Evolutionary conservation across 192 early-diverging fungal species (phyloP).

Genomic region (Coemansia sp.): DNA sequence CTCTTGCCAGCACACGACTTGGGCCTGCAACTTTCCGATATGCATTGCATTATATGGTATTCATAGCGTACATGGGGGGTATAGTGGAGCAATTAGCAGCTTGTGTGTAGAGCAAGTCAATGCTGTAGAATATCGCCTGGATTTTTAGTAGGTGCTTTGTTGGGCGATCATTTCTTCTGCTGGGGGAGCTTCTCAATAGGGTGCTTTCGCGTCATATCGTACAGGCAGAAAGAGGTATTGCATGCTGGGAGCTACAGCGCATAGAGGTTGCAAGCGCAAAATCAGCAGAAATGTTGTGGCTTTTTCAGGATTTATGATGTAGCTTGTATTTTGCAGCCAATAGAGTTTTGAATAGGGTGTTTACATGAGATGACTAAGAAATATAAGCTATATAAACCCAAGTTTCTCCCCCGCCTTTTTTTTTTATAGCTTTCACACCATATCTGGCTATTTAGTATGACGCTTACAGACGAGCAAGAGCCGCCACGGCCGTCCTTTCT

Average conservation of each 20-base stretch:
- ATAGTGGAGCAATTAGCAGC: no score
- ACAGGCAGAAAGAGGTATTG: not conserved
- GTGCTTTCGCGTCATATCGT: constrained; percentile 4
- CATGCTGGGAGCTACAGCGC: not conserved
- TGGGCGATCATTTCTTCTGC: not conserved
- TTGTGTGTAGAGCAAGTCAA: no score
- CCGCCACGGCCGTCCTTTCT: constrained; percentile 27
- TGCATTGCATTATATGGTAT: no score
- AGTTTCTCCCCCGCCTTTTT: not conserved
- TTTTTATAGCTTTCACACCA: not conserved
- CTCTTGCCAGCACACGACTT: no score
- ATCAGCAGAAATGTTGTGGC: not conserved
- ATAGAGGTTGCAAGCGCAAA: not conserved
- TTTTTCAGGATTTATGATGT: constrained; percentile 2
- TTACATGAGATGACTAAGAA: no score
- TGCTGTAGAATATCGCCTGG: no score
- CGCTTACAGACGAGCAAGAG: not conserved
- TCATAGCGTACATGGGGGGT: no score
- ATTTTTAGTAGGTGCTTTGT: no score
- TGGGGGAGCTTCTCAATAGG: not conserved
- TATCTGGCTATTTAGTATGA: not conserved
- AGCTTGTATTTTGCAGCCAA: not conserved
- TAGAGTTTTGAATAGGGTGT: no score
- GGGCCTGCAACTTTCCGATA: no score
- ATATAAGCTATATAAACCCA: not conserved